Percentiles rank a stretch among this genome's conserved stretches.
phyloP scores from a whole-genome alignment of 1,139 yeast genomes.

The Hansenula anomala region DNA sequence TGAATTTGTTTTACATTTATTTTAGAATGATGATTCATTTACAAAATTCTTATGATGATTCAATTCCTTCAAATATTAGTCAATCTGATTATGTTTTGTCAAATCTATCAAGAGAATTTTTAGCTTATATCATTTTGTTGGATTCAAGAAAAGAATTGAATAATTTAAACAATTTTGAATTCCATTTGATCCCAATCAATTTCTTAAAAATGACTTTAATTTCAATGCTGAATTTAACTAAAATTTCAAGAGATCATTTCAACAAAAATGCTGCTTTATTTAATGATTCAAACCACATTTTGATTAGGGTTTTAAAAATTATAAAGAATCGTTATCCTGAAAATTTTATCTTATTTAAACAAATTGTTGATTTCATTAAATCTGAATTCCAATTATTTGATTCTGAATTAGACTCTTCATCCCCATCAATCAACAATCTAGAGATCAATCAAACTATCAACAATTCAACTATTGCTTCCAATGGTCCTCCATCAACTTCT shows the following conservation, averaged over 20 bases:
- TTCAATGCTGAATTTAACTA: slow-evolving; percentile 13
- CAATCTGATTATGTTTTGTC: slow-evolving; percentile 13
- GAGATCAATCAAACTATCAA: no score
- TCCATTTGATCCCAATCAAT: slow-evolving; percentile 21
- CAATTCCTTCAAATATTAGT: slow-evolving; percentile 2
- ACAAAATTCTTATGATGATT: slow-evolving; percentile 5
- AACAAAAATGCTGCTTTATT: slow-evolving; percentile 4
- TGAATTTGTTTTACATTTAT: slow-evolving; percentile 16
- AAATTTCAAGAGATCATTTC: slow-evolving; percentile 4
- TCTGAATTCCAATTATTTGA: neutral
- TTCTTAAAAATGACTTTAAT: slow-evolving; percentile 18
- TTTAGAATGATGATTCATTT: slow-evolving; percentile 15
- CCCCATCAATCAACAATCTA: no score
- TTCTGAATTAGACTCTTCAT: neutral
- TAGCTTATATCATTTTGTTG: slow-evolving; percentile 8
- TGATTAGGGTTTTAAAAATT: slow-evolving; percentile 8
- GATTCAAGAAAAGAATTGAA: slow-evolving; percentile 19
- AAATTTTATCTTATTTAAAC: slow-evolving; percentile 19
- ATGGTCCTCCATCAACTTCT: no score
- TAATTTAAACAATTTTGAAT: slow-evolving; percentile 20
- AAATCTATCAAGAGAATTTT: slow-evolving; percentile 2
- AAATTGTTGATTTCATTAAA: slow-evolving; percentile 8
- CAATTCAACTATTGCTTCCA: no score
- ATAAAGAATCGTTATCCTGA: slow-evolving; percentile 22
- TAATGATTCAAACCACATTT: slow-evolving; percentile 7